A percentile compares a stretch with the other conserved stretches of the same genome.
Conservation (phyloP, 306 rosid species). For the Dryas octopetala region DNA sequence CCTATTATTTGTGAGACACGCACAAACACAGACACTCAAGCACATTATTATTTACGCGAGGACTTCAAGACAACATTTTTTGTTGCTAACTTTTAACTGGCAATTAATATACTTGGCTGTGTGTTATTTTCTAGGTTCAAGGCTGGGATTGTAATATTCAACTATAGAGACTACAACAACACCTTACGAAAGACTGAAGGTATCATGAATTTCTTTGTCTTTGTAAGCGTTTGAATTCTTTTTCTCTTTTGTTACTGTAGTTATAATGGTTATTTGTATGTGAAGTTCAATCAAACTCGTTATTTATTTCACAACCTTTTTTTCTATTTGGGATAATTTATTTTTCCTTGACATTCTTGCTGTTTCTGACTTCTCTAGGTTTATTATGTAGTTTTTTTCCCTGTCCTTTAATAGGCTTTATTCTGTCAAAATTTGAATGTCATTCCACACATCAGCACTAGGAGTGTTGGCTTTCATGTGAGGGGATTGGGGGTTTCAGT, state of each 20-base stretch:
- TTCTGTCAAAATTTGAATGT: neutral
- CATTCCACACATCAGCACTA: neutral
- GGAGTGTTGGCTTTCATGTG: too few species aligned
- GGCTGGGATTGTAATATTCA: conserved; percentile 83
- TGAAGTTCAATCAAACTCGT: neutral
- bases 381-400: neutral
- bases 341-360: neutral
- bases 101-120: conserved; percentile 21
- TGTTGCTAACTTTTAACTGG: conserved; percentile 1
- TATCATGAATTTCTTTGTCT: conserved; percentile 27
- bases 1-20: neutral
- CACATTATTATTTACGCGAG: neutral
- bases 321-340: neutral
- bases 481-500: neutral
- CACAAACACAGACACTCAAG: neutral
- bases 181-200: conserved; percentile 87
- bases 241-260: too few species aligned
- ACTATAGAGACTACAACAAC: conserved; percentile 81
- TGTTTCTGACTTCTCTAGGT: neutral
- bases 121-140: conserved; percentile 49
- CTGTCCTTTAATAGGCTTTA: neutral
- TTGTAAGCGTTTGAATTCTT: neutral
- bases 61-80: neutral
- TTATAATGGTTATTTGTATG: neutral
- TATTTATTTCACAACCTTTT: neutral